Conservation (phyloP, 176 grass and related monocot species). For the Zoysia pacifica region DNA sequence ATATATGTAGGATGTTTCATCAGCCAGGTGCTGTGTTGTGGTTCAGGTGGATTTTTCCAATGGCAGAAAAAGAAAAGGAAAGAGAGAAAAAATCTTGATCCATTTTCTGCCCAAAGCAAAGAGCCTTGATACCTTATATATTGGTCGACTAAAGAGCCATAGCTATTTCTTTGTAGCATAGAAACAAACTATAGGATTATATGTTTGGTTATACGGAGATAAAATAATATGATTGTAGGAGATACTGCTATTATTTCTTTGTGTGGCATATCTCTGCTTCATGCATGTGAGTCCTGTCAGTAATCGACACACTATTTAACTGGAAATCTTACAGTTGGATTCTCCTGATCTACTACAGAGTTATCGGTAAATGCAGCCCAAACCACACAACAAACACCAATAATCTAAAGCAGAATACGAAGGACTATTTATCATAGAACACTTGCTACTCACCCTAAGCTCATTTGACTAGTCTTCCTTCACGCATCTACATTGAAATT, state of each 20-base stretch:
- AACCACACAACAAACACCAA: neutral
- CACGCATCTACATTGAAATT: neutral
- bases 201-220: neutral
- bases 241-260: conserved; percentile 1
- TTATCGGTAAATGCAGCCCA: neutral
- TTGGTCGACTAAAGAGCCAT: neutral
- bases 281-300: neutral
- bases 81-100: neutral
- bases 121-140: neutral
- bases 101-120: neutral
- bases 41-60: neutral
- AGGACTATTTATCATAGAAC: neutral
- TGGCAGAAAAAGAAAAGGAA: neutral
- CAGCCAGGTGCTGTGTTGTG: neutral
- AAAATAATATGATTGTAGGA: neutral
- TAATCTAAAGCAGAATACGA: conserved; percentile 2
- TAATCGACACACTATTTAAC: neutral
- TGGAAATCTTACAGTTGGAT: neutral
- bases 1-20: neutral
- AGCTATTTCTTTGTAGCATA: neutral
- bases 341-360: neutral
- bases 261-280: neutral
- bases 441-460: neutral
- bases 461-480: neutral
- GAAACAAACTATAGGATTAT: conserved; percentile 2